Base-by-base conservation (phyloP, 495 filamentous ascomycete genomes). In the Trichoderma virens region DNA sequence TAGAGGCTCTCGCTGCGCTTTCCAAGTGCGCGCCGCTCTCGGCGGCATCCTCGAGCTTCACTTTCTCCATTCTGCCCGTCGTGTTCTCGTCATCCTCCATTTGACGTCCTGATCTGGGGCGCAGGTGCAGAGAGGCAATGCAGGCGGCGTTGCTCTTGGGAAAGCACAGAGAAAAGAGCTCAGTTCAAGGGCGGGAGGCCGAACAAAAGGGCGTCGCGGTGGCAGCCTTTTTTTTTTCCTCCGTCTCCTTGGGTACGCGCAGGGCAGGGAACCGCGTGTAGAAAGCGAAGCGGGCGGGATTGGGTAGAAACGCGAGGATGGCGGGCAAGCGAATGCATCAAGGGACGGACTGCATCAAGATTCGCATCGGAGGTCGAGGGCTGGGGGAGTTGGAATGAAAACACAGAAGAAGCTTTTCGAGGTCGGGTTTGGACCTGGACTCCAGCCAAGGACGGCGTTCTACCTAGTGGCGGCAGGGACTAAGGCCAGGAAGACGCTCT, bases 11-110 rank as follows among this genome's bases (percentile, higher is more conserved):
- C n/a, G 34, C 38, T 25, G 27, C 20, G 38, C n/a, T 7, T 6
- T 43, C 61, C 27, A 30, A 41, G 34, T 45, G 61, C 38, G 62
- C 51, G 11, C 73, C 71, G 34, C 73, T 71, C 34, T 69, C 71
- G 28, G 65, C 63, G 25, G 64, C 68, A 2, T 73, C 73, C 65
- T 80, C 72, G 41, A 67, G 60, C 41, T 70, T 73, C 5, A 73
- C 62, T 39, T 66, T 65, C 54, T 69, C 72, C 64, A 68, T 69
- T 65, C 72, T 69, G 64, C 72, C 71, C 41, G 70, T 69, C n/a
- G 70, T 65, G 70, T 65, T 68, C 41, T 72, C 73, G 39, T 73
- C 72, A 62, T 76, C 78, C 69, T 76, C 79, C 78, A 82, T 80
- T 45, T 56, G 51, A 30, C 27, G 11, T 9, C 51, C 27, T 56